Base-by-base conservation (phyloP, 257 asterid species). In the Jasminum sambac region DNA sequence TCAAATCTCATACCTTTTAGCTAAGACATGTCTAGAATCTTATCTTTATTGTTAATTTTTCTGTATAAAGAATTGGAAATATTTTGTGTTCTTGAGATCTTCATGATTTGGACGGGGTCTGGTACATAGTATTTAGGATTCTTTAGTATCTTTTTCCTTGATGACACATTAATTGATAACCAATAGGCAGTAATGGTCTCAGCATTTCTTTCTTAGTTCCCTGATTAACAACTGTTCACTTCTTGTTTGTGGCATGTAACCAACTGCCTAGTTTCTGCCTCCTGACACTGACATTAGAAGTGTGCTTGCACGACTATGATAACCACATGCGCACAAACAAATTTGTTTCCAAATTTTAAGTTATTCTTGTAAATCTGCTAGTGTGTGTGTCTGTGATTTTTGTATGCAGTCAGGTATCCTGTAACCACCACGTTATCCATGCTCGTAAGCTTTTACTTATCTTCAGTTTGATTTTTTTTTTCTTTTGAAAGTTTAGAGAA, bases 341-440 rank as follows among this genome's bases (percentile, higher is more conserved):
- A 55, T 14, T 9, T 3, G 16, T 55, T 17, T 21, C 21, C 9
- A 6, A 55, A 55, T 19, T 3, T 2, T 23, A 55, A 55, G 34
- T 11, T 55, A 55, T 64, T 37, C 42, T 16, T 67, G 42, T 25
- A 26, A 36, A 26, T 61, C 40, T 70, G 72, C 43, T 44, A 59
- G 76, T 77, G 64, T 66, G 14, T 64, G 70, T 63, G 41, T 77
- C 25, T 75, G 70, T 87, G 75, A 17, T 70, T 76, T 83, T 68
- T 76, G 52, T 85, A 75, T 81, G 89, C 93, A 83, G 89, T 83
- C 90, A 83, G 95, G 95, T 81, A 78, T 83, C 84, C 71, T 85
- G 74, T 85, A 81, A 63, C 82, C 76, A 50, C 84, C 73, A 78
- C 83, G 70, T 77, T 77, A 76, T 59, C 79, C 76, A 66, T 84